A percentile compares a stretch with the other conserved stretches of the same genome.
Conservation (phyloP, 2,329 filamentous ascomycete genomes). For the Pseudocercospora vitis region DNA sequence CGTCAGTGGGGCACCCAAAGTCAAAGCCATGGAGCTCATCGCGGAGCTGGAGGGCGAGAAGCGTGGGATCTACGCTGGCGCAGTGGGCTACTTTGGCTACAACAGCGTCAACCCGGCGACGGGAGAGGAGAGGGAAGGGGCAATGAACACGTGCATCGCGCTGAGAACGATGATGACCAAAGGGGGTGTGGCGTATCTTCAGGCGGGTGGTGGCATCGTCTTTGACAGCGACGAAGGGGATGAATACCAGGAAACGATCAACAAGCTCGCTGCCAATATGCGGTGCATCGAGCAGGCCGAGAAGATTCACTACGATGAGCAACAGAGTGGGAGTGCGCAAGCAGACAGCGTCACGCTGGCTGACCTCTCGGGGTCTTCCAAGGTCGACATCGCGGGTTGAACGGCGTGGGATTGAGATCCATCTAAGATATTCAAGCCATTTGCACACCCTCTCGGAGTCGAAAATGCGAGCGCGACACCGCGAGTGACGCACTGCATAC, state of each 20-base stretch:
- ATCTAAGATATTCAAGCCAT: too few relatives aligned
- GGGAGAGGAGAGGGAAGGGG: slow-evolving; percentile 68
- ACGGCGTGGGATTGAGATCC: too few relatives aligned
- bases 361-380: background rate
- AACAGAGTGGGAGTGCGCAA: slow-evolving; percentile 32
- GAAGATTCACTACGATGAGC: slow-evolving; percentile 59
- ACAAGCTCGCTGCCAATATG: slow-evolving; percentile 91
- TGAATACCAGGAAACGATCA: slow-evolving; percentile 95
- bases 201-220: slow-evolving; percentile 85
- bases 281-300: slow-evolving; percentile 84
- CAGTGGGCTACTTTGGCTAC: slow-evolving; percentile 96
- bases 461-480: too few relatives aligned
- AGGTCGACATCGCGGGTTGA: slow-evolving; percentile 3
- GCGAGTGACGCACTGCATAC: too few relatives aligned
- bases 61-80: slow-evolving; percentile 90
- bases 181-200: slow-evolving; percentile 86
- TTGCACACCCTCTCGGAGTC: too few relatives aligned
- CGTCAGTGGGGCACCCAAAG: slow-evolving; percentile 92
- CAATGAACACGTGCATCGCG: slow-evolving; percentile 85
- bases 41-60: slow-evolving; percentile 93
- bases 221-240: slow-evolving; percentile 89
- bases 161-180: slow-evolving; percentile 93
- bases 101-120: slow-evolving; percentile 54
- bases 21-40: slow-evolving; percentile 95
- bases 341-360: background rate